These are phyloP conservation scores for Arachnomyces sp. DNA, from an alignment of 2,329 filamentous ascomycete species.

Conservation along the genomic window DNA sequence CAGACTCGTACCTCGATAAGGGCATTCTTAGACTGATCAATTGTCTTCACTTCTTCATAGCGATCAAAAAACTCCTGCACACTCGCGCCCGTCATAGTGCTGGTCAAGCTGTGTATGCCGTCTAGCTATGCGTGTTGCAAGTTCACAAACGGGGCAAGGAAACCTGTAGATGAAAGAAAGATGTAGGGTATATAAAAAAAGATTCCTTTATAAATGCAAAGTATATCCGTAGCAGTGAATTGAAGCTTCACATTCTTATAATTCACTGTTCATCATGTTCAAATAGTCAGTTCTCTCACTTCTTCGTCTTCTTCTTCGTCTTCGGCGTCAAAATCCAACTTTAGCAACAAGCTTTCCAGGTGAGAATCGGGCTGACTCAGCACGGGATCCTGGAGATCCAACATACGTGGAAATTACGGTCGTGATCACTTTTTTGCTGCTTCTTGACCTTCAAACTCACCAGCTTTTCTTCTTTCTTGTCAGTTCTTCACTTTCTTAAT, in stretches of 20 bases:
- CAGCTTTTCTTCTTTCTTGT: slow-evolving; percentile 6
- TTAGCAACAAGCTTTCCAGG: no score
- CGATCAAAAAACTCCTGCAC: slow-evolving; percentile 31
- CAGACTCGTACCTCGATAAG: slow-evolving; percentile 36
- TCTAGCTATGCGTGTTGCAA: slow-evolving; percentile 2
- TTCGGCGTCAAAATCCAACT: no score
- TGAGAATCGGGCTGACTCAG: no score
- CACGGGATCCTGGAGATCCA: background rate
- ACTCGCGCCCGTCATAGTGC: slow-evolving; percentile 21
- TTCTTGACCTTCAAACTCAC: slow-evolving; percentile 1
- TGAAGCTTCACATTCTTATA: background rate
- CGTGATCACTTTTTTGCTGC: slow-evolving; percentile 7
- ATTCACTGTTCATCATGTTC: no score
- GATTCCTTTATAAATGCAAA: no score
- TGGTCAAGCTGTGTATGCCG: background rate
- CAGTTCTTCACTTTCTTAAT: slow-evolving; percentile 5
- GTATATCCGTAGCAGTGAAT: no score
- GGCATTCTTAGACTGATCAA: slow-evolving; percentile 40
- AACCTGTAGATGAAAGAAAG: no score
- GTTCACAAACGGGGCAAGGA: no score
- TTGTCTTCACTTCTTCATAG: slow-evolving; percentile 35
- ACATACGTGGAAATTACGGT: slow-evolving; percentile 8
- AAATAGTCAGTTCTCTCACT: no score
- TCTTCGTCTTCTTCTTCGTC: no score
- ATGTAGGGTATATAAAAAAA: no score